Conservation (phyloP, 164 flowering plant genomes). For the Umbellularia californica region DNA sequence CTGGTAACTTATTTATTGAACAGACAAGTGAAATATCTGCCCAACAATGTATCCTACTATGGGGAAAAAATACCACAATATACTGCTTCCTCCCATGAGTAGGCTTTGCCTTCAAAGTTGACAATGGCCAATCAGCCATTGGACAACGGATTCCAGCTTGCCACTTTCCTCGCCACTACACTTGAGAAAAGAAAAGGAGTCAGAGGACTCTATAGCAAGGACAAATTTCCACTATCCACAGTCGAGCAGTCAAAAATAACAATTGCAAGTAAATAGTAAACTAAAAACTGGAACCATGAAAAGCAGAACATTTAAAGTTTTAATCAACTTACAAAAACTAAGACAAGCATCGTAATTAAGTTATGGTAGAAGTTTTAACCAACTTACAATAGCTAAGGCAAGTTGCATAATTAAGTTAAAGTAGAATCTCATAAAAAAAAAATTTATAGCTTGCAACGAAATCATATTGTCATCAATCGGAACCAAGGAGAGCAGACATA, state of each 20-base stretch:
- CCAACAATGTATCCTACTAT: constrained; percentile 80
- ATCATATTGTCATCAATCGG: too few relatives aligned
- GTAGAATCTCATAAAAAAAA: background rate
- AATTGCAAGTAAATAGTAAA: background rate
- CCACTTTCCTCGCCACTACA: constrained; percentile 97
- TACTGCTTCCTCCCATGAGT: constrained; percentile 78
- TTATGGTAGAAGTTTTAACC: background rate
- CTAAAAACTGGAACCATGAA: background rate
- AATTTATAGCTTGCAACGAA: too few relatives aligned
- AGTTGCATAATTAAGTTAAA: background rate
- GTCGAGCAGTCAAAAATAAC: background rate
- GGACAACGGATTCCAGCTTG: constrained; percentile 88
- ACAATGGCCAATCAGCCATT: constrained; percentile 81
- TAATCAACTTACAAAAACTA: too few relatives aligned
- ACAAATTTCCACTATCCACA: background rate
- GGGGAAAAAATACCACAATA: constrained; percentile 78
- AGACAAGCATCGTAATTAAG: too few relatives aligned
- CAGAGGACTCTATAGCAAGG: constrained; percentile 1
- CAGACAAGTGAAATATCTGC: constrained; percentile 73
- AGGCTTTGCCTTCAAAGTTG: constrained; percentile 77
- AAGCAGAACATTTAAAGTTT: too few relatives aligned
- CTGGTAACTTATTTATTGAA: constrained; percentile 66
- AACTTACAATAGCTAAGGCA: background rate
- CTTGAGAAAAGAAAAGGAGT: constrained; percentile 21
- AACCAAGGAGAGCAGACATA: background rate